Evolutionary conservation across 2,329 filamentous ascomycete species (phyloP).

Genomic region (Cadophora sp.): DNA sequence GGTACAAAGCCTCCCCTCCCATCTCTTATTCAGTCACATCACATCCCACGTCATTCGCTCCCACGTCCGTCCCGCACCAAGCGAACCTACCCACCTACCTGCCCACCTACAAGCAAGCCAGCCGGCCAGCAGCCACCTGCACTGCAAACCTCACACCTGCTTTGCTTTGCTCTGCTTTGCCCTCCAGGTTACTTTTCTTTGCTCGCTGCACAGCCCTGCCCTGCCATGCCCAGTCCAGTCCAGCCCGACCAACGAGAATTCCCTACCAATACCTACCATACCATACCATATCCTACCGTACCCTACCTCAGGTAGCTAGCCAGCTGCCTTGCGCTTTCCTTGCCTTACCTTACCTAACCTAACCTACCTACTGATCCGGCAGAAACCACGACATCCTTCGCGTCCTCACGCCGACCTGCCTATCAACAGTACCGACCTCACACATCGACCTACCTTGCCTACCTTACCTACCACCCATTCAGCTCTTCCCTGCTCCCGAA

Average conservation of each 20-base stretch:
- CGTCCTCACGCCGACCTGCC: background rate
- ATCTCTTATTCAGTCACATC: background rate
- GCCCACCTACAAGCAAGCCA: background rate
- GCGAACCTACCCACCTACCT: too few relatives aligned
- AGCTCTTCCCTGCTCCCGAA: background rate
- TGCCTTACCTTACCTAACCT: background rate
- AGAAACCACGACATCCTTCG: background rate
- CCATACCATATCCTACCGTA: too few relatives aligned
- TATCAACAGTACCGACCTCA: background rate
- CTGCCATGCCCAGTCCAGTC: background rate
- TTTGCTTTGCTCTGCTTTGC: background rate
- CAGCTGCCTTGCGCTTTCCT: too few relatives aligned
- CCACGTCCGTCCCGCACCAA: background rate
- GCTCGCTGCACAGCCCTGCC: background rate
- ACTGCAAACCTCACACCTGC: background rate
- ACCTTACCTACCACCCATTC: background rate
- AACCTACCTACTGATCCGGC: background rate
- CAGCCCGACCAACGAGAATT: background rate
- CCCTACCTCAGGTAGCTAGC: too few relatives aligned
- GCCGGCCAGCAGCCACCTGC: background rate
- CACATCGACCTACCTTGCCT: background rate
- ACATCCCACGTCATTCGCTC: conserved; percentile 17
- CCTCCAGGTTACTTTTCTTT: too few relatives aligned
- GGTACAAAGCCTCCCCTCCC: too few relatives aligned
- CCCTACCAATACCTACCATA: too few relatives aligned